A percentile compares a stretch with the other conserved stretches of the same genome.
These are phyloP conservation scores for Rhynchosporium agropyri DNA, from an alignment of 2,329 filamentous ascomycete species.

Conservation along the genomic window DNA sequence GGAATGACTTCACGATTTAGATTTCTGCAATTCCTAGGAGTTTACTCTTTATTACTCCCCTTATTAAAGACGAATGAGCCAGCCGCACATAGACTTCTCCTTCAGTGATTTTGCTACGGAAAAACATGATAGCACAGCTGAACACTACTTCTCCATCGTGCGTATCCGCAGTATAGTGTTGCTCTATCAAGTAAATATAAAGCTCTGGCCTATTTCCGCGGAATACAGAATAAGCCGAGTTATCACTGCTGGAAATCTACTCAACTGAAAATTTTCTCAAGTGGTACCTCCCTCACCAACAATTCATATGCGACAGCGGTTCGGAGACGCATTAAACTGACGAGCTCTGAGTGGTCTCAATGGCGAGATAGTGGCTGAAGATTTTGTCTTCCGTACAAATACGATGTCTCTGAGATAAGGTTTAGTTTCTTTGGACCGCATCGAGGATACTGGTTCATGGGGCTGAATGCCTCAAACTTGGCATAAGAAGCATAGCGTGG, in stretches of 20 bases:
- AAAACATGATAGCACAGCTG: too few species aligned
- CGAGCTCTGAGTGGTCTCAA: neutral
- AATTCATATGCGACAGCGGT: neutral
- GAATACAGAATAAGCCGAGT: neutral
- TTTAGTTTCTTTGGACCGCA: conserved; percentile 17
- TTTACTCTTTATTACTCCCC: too few species aligned
- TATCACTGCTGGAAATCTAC: neutral
- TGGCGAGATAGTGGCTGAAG: conserved; percentile 13
- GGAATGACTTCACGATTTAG: too few species aligned
- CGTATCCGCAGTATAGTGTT: too few species aligned
- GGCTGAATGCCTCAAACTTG: conserved; percentile 15
- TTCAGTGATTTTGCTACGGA: too few species aligned
- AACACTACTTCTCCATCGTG: too few species aligned
- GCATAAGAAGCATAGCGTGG: conserved; percentile 3
- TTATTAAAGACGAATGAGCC: too few species aligned
- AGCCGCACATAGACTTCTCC: too few species aligned
- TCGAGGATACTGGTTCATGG: conserved; percentile 12
- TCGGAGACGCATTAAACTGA: neutral
- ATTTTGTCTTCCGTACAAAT: neutral
- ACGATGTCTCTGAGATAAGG: conserved; percentile 12
- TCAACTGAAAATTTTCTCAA: too few species aligned
- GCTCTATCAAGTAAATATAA: too few species aligned
- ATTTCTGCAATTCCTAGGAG: too few species aligned
- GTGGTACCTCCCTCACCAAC: too few species aligned
- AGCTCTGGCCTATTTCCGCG: neutral